Conservation (phyloP, 805 yeast genomes). For the Yarrowia alimentaria region DNA sequence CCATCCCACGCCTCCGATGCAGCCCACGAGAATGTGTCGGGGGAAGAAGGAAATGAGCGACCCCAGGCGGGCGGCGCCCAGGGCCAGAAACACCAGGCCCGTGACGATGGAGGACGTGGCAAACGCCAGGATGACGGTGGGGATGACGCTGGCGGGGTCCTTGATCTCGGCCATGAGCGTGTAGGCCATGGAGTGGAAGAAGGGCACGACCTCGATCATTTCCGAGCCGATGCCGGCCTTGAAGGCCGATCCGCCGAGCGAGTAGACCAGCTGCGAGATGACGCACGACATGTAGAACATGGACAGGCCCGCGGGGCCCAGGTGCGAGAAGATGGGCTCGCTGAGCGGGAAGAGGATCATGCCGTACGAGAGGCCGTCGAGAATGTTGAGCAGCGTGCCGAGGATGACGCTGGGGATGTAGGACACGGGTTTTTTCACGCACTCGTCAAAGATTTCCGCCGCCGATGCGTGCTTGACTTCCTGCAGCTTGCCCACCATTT, state of each 20-base stretch:
- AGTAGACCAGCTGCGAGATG: slow-evolving; percentile 83
- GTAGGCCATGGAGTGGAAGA: slow-evolving; percentile 91
- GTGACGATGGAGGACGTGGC: slow-evolving; percentile 82
- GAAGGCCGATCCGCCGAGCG: slow-evolving; percentile 88
- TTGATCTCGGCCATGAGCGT: slow-evolving; percentile 57
- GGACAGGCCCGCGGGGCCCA: slow-evolving; percentile 88
- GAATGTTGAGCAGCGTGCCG: slow-evolving; percentile 79
- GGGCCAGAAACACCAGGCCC: slow-evolving; percentile 69
- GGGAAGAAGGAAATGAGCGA: slow-evolving; percentile 93
- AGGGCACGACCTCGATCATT: slow-evolving; percentile 99
- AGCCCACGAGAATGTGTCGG: slow-evolving; percentile 91
- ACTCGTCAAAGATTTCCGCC: slow-evolving; percentile 15
- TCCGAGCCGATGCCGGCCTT: slow-evolving; percentile 93
- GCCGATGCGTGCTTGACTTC: background rate
- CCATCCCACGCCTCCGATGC: slow-evolving; percentile 98
- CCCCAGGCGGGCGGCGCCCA: slow-evolving; percentile 82
- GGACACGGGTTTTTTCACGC: slow-evolving; percentile 41
- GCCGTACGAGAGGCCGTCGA: slow-evolving; percentile 94
- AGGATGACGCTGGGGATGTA: slow-evolving; percentile 78
- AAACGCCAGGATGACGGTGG: slow-evolving; percentile 85
- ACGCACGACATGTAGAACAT: slow-evolving; percentile 92
- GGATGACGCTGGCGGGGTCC: slow-evolving; percentile 51
- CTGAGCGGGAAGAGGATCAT: slow-evolving; percentile 96
- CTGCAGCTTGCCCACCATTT: background rate
- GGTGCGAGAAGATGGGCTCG: slow-evolving; percentile 65